phyloP scores from a whole-genome alignment of 306 rosid genomes.

The Amphicarpaea edgeworthii region DNA sequence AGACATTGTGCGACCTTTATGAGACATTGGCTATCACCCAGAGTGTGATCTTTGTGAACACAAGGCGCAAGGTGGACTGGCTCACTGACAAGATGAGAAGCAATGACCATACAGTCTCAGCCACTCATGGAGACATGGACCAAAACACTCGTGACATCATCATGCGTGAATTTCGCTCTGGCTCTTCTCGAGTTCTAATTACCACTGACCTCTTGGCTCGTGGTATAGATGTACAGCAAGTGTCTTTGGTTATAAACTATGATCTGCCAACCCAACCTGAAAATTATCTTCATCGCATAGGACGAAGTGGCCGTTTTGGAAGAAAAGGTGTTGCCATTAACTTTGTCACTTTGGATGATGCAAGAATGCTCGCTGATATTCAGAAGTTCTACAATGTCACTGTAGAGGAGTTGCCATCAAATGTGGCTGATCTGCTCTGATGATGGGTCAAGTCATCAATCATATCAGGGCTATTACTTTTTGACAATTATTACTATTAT shows the following conservation, averaged over 20 bases:
- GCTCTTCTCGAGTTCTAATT: conserved; percentile 91
- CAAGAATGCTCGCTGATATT: conserved; percentile 84
- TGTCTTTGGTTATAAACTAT: conserved; percentile 85
- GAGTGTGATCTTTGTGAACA: conserved; percentile 91
- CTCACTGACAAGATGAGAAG: conserved; percentile 94
- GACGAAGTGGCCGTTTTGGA: conserved; percentile 96
- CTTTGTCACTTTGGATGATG: conserved; percentile 78
- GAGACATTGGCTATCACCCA: conserved; percentile 94
- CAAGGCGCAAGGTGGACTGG: conserved; percentile 98
- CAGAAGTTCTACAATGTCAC: conserved; percentile 90
- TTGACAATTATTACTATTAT: conserved; percentile 60
- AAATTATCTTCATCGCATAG: conserved; percentile 92
- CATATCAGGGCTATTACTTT: conserved; percentile 45
- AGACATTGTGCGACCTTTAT: conserved; percentile 88
- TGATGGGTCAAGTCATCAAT: conserved; percentile 50
- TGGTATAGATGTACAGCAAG: conserved; percentile 97
- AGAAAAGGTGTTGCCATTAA: conserved; percentile 95
- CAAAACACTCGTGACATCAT: conserved; percentile 92
- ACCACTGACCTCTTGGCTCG: conserved; percentile 96
- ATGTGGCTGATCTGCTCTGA: conserved; percentile 89
- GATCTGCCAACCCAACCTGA: conserved; percentile 96
- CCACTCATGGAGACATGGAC: conserved; percentile 99
- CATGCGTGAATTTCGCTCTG: conserved; percentile 95
- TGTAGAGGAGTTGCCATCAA: conserved; percentile 91
- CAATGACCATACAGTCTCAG: conserved; percentile 92